Percentiles rank a stretch among this genome's conserved stretches.
Conservation (phyloP, 257 asterid genomes). For the Nemophila menziesii region DNA sequence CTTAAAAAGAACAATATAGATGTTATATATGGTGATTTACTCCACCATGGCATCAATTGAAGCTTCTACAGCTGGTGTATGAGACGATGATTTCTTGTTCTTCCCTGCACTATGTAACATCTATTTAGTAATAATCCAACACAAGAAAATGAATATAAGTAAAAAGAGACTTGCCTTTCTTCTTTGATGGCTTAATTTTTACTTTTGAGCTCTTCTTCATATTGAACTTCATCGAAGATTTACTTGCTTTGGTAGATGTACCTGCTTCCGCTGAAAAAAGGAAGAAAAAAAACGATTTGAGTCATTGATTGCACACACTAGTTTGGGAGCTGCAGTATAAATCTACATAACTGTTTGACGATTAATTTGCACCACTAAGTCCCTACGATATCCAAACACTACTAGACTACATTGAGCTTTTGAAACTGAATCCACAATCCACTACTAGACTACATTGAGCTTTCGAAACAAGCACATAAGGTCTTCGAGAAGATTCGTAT, state of each 20-base stretch:
- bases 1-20: not conserved
- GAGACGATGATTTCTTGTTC: slow-evolving; percentile 28
- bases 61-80: slow-evolving; percentile 28
- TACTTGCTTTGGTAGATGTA: slow-evolving; percentile 22
- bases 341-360: no score
- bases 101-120: slow-evolving; percentile 30
- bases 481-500: slow-evolving; percentile 73
- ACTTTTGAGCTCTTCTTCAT: slow-evolving; percentile 58
- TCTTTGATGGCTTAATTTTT: slow-evolving; percentile 41
- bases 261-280: slow-evolving; percentile 17
- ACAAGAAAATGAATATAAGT: not conserved
- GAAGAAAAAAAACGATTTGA: not conserved
- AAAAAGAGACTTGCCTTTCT: slow-evolving; percentile 38
- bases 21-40: slow-evolving; percentile 11
- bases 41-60: slow-evolving; percentile 51
- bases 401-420: no score
- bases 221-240: slow-evolving; percentile 30
- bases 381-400: no score
- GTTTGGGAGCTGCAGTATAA: no score
- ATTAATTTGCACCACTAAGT: no score
- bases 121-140: not conserved
- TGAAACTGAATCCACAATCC: slow-evolving; percentile 83
- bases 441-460: slow-evolving; percentile 86
- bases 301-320: not conserved
- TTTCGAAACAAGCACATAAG: slow-evolving; percentile 57